These are phyloP conservation scores for Nemania bipapillata DNA, from an alignment of 2,329 filamentous ascomycete species.

Conservation along the genomic window DNA sequence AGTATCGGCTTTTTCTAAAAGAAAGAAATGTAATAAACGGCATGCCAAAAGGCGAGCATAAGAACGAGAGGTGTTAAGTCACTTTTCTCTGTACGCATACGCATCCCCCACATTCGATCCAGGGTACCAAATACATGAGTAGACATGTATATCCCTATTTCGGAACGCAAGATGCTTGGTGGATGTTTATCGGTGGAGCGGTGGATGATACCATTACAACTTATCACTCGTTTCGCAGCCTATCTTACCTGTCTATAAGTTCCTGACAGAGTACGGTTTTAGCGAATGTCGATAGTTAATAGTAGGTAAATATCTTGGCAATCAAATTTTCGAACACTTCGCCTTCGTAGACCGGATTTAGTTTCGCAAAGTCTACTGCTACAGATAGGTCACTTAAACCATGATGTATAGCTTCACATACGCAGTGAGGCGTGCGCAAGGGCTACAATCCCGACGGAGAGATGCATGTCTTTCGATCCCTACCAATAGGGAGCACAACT, in stretches of 20 bases:
- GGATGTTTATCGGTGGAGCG: not conserved
- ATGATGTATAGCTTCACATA: too few relatives aligned
- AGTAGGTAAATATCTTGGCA: too few relatives aligned
- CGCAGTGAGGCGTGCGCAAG: too few relatives aligned
- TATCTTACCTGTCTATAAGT: not conserved
- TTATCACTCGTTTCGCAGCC: not conserved
- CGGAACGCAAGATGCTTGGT: not conserved
- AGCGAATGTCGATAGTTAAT: too few relatives aligned
- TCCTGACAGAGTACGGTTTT: not conserved
- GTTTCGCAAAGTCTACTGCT: too few relatives aligned
- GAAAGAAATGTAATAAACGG: conserved; percentile 3
- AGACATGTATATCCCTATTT: not conserved
- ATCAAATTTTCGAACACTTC: too few relatives aligned
- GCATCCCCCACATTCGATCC: not conserved
- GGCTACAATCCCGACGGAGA: too few relatives aligned
- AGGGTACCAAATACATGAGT: not conserved
- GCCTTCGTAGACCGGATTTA: too few relatives aligned
- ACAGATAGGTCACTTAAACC: too few relatives aligned
- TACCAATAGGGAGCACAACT: too few relatives aligned
- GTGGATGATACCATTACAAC: conserved; percentile 28
- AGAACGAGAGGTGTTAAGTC: not conserved
- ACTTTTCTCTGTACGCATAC: not conserved
- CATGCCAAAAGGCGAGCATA: not conserved
- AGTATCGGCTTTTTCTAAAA: conserved; percentile 58
- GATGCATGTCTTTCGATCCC: too few relatives aligned